A percentile compares a stretch with the other conserved stretches of the same genome.
Conservation (phyloP, 139 green algal species). For the Chlorella vulgaris region DNA sequence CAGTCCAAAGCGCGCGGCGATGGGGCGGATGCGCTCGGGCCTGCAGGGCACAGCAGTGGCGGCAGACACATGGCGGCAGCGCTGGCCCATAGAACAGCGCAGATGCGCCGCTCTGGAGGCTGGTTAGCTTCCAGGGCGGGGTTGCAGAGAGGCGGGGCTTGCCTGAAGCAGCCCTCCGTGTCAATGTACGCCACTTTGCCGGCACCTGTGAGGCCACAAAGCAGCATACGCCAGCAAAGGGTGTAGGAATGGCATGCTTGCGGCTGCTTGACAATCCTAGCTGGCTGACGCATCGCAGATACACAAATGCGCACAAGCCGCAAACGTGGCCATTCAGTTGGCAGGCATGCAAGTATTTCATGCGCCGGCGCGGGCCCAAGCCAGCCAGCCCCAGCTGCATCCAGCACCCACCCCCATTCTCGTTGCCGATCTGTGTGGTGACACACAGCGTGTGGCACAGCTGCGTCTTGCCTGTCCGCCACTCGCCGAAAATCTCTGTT, state of each 20-base stretch:
- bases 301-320: too few species aligned
- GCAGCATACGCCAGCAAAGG: background rate
- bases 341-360: background rate
- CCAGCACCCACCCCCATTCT: constrained; percentile 19
- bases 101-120: background rate
- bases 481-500: constrained; percentile 85
- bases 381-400: too few species aligned
- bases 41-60: constrained; percentile 29
- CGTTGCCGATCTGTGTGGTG: constrained; percentile 63
- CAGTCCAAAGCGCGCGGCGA: constrained; percentile 86
- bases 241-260: too few species aligned
- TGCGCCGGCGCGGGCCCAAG: too few species aligned
- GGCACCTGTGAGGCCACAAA: background rate
- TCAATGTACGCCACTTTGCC: constrained; percentile 84
- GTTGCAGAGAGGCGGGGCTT: background rate
- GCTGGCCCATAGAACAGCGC: background rate
- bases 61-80: background rate
- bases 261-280: too few species aligned
- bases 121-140: background rate
- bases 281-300: too few species aligned
- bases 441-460: constrained; percentile 88
- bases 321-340: background rate
- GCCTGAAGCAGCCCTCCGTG: constrained; percentile 92
- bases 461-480: constrained; percentile 85
- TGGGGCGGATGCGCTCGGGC: constrained; percentile 78